Evolutionary conservation across 1,284 basidiomycete species (phyloP), one percentile per base, ranked within the genome.

Genomic region (Coniophora puteana): DNA sequence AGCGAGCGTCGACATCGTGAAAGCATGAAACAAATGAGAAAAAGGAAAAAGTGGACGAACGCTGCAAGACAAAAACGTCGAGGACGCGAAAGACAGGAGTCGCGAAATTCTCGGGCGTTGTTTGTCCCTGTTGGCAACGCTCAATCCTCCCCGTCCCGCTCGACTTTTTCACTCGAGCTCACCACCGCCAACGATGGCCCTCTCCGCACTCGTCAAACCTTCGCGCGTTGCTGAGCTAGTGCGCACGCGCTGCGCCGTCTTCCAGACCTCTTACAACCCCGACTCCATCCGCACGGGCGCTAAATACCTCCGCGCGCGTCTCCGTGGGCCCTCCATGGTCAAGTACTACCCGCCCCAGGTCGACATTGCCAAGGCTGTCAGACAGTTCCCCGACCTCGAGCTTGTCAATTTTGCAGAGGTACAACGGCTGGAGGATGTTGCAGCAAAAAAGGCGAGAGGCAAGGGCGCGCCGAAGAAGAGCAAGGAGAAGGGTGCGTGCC

Each of bases 231-330:
- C 68, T 26, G 68, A 74, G 7, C 66, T 89, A 34, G 71, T 61
- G 0, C 71, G 72, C 34, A 67, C 83, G 7, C 80, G 82, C 40
- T 83, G 78, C 57, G 60, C 72, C 21, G 78, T 95, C 41, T 94
- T 94, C 60, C 78, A 90, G 59, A 93, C 89, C 5, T 72, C 83
- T 3, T 90, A 85, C 63, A 94, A 93, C 63, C 89, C 89, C 0
- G 74, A 73, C 4, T 79, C 78, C 30, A 59, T 77, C 6, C 82
- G 91, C 20, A 91, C 86, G 1, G 91, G 91, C 24, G 81, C 87
- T 16, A 93, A 93, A 64, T 89, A 93, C 67, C 77, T 93, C 36
- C 79, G 83, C 28, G 69, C 74, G 21, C 74, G 82, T 6, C 74
- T 93, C 25, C 76, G 80, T 2, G 90, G 90, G 1, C 88, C 88